A percentile compares a stretch with the other conserved stretches of the same genome.
phyloP scores from a whole-genome alignment of 495 filamentous ascomycete species.

The Paragyromitra xinjiangensis region DNA sequence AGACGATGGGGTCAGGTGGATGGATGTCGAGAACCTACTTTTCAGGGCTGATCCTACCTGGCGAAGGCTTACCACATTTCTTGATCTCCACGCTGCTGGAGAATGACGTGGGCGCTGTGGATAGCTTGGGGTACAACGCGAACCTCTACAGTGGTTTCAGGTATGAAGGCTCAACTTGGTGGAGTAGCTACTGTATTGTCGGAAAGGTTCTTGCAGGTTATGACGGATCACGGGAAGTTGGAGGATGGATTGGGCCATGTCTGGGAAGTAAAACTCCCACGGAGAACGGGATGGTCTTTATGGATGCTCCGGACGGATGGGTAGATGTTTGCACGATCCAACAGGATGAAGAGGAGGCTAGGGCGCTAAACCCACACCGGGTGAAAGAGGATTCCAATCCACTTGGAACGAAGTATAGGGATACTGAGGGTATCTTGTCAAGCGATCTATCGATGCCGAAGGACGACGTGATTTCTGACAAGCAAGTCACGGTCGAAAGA shows the following conservation, averaged over 20 bases:
- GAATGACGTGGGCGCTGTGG: slow-evolving; percentile 72
- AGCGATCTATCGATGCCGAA: slow-evolving; percentile 45
- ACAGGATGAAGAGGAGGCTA: slow-evolving; percentile 42
- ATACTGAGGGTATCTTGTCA: slow-evolving; percentile 32
- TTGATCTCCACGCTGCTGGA: slow-evolving; percentile 82
- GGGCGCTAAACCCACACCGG: slow-evolving; percentile 46
- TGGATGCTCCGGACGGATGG: slow-evolving; percentile 49
- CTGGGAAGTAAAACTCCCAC: slow-evolving; percentile 28
- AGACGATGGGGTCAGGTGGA: slow-evolving; percentile 64
- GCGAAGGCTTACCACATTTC: slow-evolving; percentile 75
- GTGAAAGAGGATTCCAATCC: slow-evolving; percentile 47
- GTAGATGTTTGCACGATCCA: slow-evolving; percentile 42
- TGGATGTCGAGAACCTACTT: slow-evolving; percentile 85
- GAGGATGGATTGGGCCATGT: slow-evolving; percentile 56
- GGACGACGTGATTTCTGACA: slow-evolving; percentile 17
- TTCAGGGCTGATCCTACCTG: slow-evolving; percentile 80
- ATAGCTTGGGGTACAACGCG: slow-evolving; percentile 70
- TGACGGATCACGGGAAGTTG: slow-evolving; percentile 67
- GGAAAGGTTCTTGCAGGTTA: slow-evolving; percentile 76
- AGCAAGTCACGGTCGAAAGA: slow-evolving; percentile 35
- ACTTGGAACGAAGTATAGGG: slow-evolving; percentile 36
- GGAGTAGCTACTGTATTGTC: slow-evolving; percentile 81
- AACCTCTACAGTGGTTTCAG: slow-evolving; percentile 83
- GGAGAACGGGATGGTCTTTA: slow-evolving; percentile 38
- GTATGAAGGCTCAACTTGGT: slow-evolving; percentile 75